A percentile compares a stretch with the other conserved stretches of the same genome.
These are phyloP conservation scores for Cryptosporidium tyzzeri DNA, from an alignment of 169 alveolate species.

Conservation along the genomic window DNA sequence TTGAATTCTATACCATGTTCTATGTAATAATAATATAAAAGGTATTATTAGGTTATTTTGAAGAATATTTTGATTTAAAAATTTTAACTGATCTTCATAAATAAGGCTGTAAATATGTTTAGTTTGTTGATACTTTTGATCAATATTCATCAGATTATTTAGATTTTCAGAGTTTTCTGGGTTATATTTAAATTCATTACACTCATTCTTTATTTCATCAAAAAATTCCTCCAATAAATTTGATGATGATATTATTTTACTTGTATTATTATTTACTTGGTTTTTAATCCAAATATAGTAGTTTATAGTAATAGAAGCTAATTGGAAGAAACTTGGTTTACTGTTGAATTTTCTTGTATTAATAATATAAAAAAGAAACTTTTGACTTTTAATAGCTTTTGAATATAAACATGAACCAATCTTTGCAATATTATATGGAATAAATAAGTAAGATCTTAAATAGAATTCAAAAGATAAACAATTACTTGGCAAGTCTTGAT, in stretches of 20 bases:
- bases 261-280: neutral
- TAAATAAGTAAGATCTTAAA: slow-evolving; percentile 35
- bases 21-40: slow-evolving; percentile 21
- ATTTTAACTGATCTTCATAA: slow-evolving; percentile 16
- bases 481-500: neutral
- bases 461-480: slow-evolving; percentile 55
- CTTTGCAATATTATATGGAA: slow-evolving; percentile 19
- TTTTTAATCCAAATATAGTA: slow-evolving; percentile 22
- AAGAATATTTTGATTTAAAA: neutral
- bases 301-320: slow-evolving; percentile 13
- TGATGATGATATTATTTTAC: neutral
- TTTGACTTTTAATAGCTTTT: neutral
- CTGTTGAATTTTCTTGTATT: neutral
- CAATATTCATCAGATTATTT: neutral
- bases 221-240: neutral
- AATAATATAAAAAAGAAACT: neutral
- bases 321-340: slow-evolving; percentile 16
- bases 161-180: neutral
- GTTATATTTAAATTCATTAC: neutral
- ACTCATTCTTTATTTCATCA: neutral
- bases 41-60: neutral
- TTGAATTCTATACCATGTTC: slow-evolving; percentile 71
- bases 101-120: slow-evolving; percentile 3
- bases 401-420: slow-evolving; percentile 41
- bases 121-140: slow-evolving; percentile 12